Base-by-base conservation (phyloP, 805 yeast species). In the Brettanomyces anomalus region DNA sequence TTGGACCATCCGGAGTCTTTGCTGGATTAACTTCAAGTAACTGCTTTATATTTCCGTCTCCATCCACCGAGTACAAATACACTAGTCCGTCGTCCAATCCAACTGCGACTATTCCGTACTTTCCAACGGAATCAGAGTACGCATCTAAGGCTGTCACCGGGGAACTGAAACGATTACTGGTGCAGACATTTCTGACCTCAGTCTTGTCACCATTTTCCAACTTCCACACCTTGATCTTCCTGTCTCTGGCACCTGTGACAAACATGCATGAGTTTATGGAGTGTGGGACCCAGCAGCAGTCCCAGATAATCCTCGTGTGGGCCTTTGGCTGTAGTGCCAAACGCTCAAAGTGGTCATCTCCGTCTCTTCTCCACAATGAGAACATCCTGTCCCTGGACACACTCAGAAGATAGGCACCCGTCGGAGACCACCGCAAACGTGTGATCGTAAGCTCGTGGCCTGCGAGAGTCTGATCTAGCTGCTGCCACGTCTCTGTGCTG, bases 301-400 rank as follows among this genome's bases (percentile, higher is more conserved):
- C 97, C 98, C 98, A 94, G 36, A 93, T 77, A 53, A 93, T 90
- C 61, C 97, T 77, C 2, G 82, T 62, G 57, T 94, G 99, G 0
- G 96, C 96, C 58, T 83, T 86, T 31, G 76, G 76, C 63, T 58
- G 52, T 10, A 58, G 24, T 21, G 50, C 53, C 18, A 62, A 47
- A 21, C 60, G 42, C 39, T 52, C 40, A 38, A 61, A 57, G 17
- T n/a, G 13, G n/a, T 44, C 47, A 6, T 36, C 51, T 3, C 37
- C 46, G 4, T 46, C 41, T 43, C 76, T 64, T 49, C 66, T 65
- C 90, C 96, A 90, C 28, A 90, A 55, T 20, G 87, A 78, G 65
- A 82, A 79, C 55, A 77, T 81, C 51, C 99, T 76, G 66, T 93
- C 99, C 57, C 98, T 80, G 28, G 95, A 81, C 36, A 51, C 54